A percentile compares a stretch with the other conserved stretches of the same genome.
phyloP scores from a whole-genome alignment of 192 early-diverging fungal species.

The Phycomyces nitens region DNA sequence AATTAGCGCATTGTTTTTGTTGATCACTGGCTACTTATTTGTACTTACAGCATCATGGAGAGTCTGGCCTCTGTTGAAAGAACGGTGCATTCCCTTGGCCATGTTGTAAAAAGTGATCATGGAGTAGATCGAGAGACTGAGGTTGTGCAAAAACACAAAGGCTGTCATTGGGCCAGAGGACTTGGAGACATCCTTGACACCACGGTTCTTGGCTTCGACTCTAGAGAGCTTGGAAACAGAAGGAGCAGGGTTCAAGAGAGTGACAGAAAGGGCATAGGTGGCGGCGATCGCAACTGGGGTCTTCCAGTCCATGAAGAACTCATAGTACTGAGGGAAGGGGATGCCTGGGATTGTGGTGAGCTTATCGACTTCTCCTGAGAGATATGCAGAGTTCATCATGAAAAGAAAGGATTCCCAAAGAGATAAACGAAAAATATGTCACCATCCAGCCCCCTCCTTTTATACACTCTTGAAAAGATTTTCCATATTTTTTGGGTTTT shows the following conservation, averaged over 20 bases:
- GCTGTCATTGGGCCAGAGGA: constrained; percentile 57
- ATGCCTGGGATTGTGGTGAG: constrained; percentile 41
- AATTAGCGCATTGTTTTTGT: neutral
- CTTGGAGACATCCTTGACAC: constrained; percentile 32
- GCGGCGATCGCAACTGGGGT: constrained; percentile 54
- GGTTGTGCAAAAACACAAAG: constrained; percentile 77
- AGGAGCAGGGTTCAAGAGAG: constrained; percentile 48
- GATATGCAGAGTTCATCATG: constrained; percentile 4
- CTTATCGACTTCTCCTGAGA: constrained; percentile 20
- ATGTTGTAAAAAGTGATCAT: constrained; percentile 65
- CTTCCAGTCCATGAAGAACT: constrained; percentile 69
- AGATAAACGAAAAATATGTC: constrained; percentile 1
- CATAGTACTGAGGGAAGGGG: constrained; percentile 67
- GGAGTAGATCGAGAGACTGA: constrained; percentile 66
- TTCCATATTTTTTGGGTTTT: neutral
- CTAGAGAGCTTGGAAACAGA: constrained; percentile 48
- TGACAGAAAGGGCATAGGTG: constrained; percentile 45
- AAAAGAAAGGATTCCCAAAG: constrained; percentile 16
- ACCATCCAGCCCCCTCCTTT: too few species aligned
- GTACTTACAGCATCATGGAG: constrained; percentile 57
- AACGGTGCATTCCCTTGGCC: constrained; percentile 51
- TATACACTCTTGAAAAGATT: too few species aligned
- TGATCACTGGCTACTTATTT: neutral
- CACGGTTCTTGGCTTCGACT: constrained; percentile 50
- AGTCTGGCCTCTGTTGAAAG: constrained; percentile 44